Base-by-base conservation (phyloP, 2,329 filamentous ascomycete genomes). In the Berkeleyomyces basicola region DNA sequence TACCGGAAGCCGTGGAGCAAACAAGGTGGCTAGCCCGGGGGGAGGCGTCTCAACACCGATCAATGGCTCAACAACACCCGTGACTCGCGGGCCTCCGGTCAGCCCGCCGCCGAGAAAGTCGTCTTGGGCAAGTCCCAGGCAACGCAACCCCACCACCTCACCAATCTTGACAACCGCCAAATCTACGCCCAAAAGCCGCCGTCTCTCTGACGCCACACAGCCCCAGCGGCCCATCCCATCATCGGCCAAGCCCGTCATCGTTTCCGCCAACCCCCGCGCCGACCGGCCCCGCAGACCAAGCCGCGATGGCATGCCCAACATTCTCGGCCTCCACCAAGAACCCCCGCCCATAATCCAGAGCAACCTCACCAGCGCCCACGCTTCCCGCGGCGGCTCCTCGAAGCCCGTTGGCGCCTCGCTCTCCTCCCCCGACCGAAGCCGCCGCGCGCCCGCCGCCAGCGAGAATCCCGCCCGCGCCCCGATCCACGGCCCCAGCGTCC, bases 221-320 rank as follows among this genome's bases (percentile, higher is more conserved):
- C 7, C 23, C 14, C 49, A 53, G 49, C 23, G 49, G 14, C 11
- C 36, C 14, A 31, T 14, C 9, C 49, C 49, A 11, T 49, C 57
- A 14, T 31, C 57, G n/a, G 46, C 55, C n/a, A 42, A 47, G 31
- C 39, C 55, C 7, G 59, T 42, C 9, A 40, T 60, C 7, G 37
- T 47, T 5, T 49, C 46, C 10, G 43, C 57, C 31, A 47, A 44
- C 39, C 16, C 31, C 55, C 36, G 33, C 6, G 14, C 23, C 9
- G 58, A 70, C 14, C 78, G 79, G 43, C 84, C 85, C 40, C 71
- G 74, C 42, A 76, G 86, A 59, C 86, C 86, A 0, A 89, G 85
- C 68, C 78, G 86, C 70, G 82, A 87, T 68, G 85, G 85, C 33
- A 84, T 84, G 0, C 80, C 82, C 4, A 78, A 82, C 64, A 75